Evolutionary conservation across 768 basidiomycete species (phyloP).

Genomic region (Trametes gibbosa): DNA sequence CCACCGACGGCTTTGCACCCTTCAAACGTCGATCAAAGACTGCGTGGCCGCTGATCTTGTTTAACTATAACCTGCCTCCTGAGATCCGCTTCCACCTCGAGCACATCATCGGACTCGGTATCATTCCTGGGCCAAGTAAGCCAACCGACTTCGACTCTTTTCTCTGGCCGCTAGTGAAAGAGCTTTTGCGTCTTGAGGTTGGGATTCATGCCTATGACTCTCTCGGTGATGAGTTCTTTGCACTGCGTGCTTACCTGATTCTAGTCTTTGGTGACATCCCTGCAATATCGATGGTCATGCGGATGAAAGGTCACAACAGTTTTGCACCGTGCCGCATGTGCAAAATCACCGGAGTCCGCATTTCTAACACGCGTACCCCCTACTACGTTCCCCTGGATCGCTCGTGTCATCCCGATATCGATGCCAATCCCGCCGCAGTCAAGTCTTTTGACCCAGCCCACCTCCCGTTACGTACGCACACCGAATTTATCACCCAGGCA

Average conservation of each 20-base stretch:
- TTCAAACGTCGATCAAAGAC: conserved; percentile 33
- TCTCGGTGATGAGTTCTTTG: conserved; percentile 22
- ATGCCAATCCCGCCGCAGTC: no score
- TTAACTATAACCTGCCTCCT: conserved; percentile 44
- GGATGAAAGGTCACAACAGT: conserved; percentile 29
- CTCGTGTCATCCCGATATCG: no score
- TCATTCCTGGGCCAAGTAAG: conserved; percentile 46
- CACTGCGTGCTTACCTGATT: conserved; percentile 30
- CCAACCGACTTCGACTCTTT: conserved; percentile 42
- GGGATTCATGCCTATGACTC: conserved; percentile 39
- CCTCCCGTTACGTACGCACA: no score
- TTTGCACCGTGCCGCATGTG: conserved; percentile 37
- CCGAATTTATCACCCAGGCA: no score
- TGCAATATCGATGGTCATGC: no score
- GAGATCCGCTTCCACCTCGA: conserved; percentile 34
- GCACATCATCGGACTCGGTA: conserved; percentile 38
- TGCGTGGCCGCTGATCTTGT: conserved; percentile 40
- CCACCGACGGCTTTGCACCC: conserved; percentile 41
- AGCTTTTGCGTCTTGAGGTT: conserved; percentile 32
- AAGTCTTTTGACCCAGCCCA: no score
- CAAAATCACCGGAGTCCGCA: conserved; percentile 30
- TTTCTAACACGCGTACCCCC: conserved; percentile 1
- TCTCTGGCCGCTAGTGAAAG: conserved; percentile 34
- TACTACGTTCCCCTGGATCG: no score
- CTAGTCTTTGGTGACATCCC: conserved; percentile 35